These are phyloP conservation scores for Tricholoma furcatifolium DNA, from an alignment of 768 basidiomycete genomes.

Conservation along the genomic window DNA sequence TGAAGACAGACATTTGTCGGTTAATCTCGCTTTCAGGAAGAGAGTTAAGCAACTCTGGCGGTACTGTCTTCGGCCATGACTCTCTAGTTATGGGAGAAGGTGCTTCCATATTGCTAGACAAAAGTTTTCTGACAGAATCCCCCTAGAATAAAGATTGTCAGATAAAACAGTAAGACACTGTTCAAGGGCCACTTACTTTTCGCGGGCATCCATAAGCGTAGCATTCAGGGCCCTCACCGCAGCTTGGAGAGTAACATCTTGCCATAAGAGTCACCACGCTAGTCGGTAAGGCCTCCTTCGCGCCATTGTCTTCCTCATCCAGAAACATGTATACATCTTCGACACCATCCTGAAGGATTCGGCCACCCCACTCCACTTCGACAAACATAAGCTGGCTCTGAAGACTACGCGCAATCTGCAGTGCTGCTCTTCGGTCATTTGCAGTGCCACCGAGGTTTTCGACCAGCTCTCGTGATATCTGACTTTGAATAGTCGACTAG, in stretches of 20 bases:
- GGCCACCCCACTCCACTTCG: constrained; percentile 94
- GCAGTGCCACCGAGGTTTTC: constrained; percentile 64
- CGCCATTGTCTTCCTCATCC: constrained; percentile 73
- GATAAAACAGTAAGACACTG: not conserved
- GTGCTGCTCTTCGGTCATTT: constrained; percentile 76
- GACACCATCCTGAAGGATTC: constrained; percentile 80
- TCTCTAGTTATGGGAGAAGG: constrained; percentile 47
- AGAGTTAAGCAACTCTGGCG: constrained; percentile 35
- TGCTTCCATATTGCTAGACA: constrained; percentile 23
- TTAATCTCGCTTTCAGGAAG: constrained; percentile 78
- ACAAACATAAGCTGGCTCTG: constrained; percentile 94
- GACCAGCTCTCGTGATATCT: constrained; percentile 76
- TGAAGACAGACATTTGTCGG: constrained; percentile 63
- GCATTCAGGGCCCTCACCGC: constrained; percentile 75
- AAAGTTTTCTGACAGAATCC: constrained; percentile 27
- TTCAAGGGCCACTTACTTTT: constrained; percentile 37
- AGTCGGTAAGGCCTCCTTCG: constrained; percentile 75
- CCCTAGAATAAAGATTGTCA: constrained; percentile 19
- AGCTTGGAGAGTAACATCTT: constrained; percentile 85
- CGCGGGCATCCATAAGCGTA: constrained; percentile 83
- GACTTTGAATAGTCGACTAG: constrained; percentile 83
- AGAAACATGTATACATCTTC: constrained; percentile 96
- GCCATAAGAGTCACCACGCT: constrained; percentile 87
- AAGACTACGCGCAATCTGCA: constrained; percentile 85
- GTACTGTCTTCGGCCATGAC: constrained; percentile 48